These are phyloP conservation scores for Tetrastigma voinierianum DNA, from an alignment of 164 flowering plant species.

Conservation along the genomic window DNA sequence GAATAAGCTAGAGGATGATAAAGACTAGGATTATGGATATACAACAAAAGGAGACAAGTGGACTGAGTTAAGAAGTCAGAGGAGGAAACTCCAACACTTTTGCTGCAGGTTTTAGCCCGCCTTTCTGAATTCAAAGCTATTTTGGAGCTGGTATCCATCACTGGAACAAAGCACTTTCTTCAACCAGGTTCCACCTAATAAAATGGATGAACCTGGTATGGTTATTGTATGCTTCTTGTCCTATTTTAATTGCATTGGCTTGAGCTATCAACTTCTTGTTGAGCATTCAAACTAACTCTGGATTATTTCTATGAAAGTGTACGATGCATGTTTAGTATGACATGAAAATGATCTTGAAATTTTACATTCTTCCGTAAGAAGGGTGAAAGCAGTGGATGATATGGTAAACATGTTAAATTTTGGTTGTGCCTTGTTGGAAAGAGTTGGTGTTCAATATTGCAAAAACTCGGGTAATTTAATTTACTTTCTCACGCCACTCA, in stretches of 20 bases:
- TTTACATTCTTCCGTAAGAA: conserved; percentile 57
- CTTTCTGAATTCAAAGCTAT: conserved; percentile 87
- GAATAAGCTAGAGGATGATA: too few relatives aligned
- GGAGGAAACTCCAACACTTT: conserved; percentile 1
- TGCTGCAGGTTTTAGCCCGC: conserved; percentile 71
- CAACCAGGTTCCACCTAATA: conserved; percentile 57
- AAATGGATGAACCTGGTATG: conserved; percentile 80
- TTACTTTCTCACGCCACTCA: background rate
- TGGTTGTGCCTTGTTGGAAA: conserved; percentile 98
- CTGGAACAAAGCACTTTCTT: conserved; percentile 69
- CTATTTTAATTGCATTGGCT: background rate
- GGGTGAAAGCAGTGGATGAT: conserved; percentile 94
- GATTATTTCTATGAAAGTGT: background rate
- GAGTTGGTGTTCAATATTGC: conserved; percentile 97
- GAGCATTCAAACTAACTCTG: background rate
- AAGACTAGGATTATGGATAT: too few relatives aligned
- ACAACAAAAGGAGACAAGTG: too few relatives aligned
- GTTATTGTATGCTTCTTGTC: background rate
- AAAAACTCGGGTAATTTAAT: conserved; percentile 58
- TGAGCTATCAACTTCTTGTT: too few relatives aligned
- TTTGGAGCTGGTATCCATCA: conserved; percentile 89
- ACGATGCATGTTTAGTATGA: background rate
- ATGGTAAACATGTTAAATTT: conserved; percentile 91
- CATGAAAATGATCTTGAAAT: background rate
- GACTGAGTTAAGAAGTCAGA: too few relatives aligned